Conservation (phyloP, 1,284 basidiomycete genomes). For the Cystobasidium slooffiae region DNA sequence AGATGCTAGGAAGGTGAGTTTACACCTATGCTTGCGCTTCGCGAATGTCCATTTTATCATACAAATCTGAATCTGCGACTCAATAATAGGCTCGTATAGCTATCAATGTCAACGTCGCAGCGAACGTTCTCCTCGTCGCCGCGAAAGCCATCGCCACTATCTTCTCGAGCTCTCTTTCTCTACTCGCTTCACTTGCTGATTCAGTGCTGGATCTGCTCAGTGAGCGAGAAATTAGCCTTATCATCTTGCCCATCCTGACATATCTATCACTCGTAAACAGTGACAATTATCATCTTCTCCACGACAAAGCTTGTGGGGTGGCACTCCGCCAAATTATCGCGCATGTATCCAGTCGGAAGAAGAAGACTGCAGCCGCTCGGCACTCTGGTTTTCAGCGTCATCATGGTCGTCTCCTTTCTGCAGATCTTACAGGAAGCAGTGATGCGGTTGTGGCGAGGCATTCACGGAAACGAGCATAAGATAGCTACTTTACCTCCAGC, state of each 20-base stretch:
- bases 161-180: constrained; percentile 64
- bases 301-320: constrained; percentile 37
- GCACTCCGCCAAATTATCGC: constrained; percentile 48
- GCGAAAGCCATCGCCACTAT: constrained; percentile 62
- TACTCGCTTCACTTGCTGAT: constrained; percentile 63
- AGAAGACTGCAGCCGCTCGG: constrained; percentile 58
- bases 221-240: not conserved
- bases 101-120: constrained; percentile 52
- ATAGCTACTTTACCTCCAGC: constrained; percentile 55
- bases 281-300: constrained; percentile 57
- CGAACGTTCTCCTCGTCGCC: constrained; percentile 61
- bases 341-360: constrained; percentile 62
- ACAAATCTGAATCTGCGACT: no score
- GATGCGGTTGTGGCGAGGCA: constrained; percentile 53
- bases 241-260: not conserved
- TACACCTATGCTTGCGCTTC: no score
- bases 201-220: constrained; percentile 63
- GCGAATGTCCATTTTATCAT: no score
- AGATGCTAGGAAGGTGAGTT: constrained; percentile 22
- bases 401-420: constrained; percentile 47
- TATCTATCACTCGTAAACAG: not conserved
- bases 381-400: constrained; percentile 61
- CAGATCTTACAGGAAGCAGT: constrained; percentile 61
- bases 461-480: constrained; percentile 51
- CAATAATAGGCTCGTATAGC: constrained; percentile 39